Base-by-base conservation (phyloP, 2,329 filamentous ascomycete species). In the Malbranchea zuffiana region DNA sequence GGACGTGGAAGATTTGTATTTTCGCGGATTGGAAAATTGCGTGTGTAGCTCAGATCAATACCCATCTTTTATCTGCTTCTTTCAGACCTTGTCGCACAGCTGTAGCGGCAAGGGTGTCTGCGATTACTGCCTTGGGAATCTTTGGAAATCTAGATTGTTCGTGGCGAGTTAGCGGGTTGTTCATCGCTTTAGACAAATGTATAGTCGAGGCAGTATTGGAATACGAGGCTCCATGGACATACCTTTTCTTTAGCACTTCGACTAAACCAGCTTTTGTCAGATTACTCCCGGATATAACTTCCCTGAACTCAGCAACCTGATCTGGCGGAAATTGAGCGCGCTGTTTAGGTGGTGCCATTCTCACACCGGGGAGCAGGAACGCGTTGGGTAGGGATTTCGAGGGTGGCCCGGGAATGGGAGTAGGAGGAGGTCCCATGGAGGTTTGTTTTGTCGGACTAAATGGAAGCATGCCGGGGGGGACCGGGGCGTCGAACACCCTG, bases 211-310 rank as follows among this genome's bases (percentile, higher is more conserved):
- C 6, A 1, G 6, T 26, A 21, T 33, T 44, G 7, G 35, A 20
- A 15, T 35, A 11, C 12, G 20, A 18, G 10, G 17, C 4, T 5
- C 6, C 13, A n/a, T n/a, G n/a, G n/a, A 50, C 64, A 42, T 57
- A 74, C 64, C 75, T 69, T 52, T 80, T 78, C 57, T 85, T 83
- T 42, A 92, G 58, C 4, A 80, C 69, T 56, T 88, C 83, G 6
- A 84, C 68, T 47, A 90, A 62, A 5, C 81, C 83, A 1, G 77
- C 59, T 60, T 90, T 90, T 25, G 75, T 82, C 32, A 85, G 64
- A 59, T 81, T 72, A 44, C 74, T 80, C 12, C 77, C 80, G 33
- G 77, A 60, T n/a, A 92, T 68, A 1, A 74, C 74, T 19, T 68
- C 62, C 55, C 79, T 86, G 58, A 92, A 84, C 7, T 78, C 72